Base-by-base conservation (phyloP, 2,329 filamentous ascomycete genomes). In the Arthrobotrys pseudoclavata region DNA sequence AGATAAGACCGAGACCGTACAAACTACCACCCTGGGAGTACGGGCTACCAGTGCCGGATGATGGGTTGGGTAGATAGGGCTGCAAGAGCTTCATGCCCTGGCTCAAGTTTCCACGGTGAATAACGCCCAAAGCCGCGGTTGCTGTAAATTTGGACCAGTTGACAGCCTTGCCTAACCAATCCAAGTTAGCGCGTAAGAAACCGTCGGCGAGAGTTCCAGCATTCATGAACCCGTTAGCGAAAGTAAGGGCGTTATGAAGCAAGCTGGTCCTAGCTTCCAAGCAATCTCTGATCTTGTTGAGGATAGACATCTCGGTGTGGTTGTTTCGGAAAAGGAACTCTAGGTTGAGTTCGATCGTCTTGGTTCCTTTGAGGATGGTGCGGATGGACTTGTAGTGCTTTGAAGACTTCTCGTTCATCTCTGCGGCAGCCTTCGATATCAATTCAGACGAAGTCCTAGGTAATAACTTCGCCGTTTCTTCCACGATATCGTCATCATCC, bases 71-170 rank as follows among this genome's bases (percentile, higher is more conserved):
- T 7, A 99, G 89, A 82, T 99, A 99, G 2, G 96, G 96, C 82
- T 97, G 94, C 13, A 99, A 88, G 1, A 99, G 88, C 85, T 97
- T 97, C 82, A 94, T 90, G 0, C 94, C 96, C 82, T 99, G 95
- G 24, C 91, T 92, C 75, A 99, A 87, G 84, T 99, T 99, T 69
- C 96, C 96, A 53, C 94, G 91, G 84, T 99, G 96, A 79, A 99
- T 97, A 63, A 98, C 96, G 84, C 96, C 96, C 4, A 99, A 87
- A 6, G 96, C 96, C 70, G 96, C 96, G 3, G 96, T 99, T 13
- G 96, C 96, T 0, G 96, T 97, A 84, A 99, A 99, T 84, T 99
- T 99, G 78, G 94, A 97, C 96, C 96, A 99, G 86, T 99, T 99
- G 57, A 98, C 94, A 26, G 96, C 96, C 86, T 98, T 99, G 77